These are phyloP conservation scores for Saccharomyces hybrid DNA, from an alignment of 1,139 yeast genomes.

Conservation along the genomic window DNA sequence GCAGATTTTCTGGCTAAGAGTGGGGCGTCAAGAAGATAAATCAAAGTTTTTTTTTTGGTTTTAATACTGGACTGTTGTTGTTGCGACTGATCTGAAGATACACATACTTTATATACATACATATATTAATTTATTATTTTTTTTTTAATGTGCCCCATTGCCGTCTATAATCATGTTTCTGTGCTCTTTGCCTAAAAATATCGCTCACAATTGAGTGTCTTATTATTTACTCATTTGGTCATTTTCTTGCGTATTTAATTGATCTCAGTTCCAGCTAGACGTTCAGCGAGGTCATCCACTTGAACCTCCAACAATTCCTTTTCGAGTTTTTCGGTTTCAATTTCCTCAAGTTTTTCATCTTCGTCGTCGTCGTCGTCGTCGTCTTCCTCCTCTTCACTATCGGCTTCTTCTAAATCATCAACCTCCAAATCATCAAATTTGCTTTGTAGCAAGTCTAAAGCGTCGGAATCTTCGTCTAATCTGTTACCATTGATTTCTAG, in stretches of 20 bases:
- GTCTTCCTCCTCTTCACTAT: slow-evolving; percentile 48
- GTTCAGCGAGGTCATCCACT: slow-evolving; percentile 53
- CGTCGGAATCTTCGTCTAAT: slow-evolving; percentile 68
- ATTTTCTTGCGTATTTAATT: background rate
- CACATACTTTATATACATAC: background rate
- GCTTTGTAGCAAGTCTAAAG: slow-evolving; percentile 47
- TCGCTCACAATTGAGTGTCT: background rate
- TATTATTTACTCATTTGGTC: background rate
- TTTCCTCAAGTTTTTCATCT: slow-evolving; percentile 45
- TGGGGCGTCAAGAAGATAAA: slow-evolving; percentile 40
- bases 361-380: too few species aligned
- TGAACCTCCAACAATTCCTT: slow-evolving; percentile 43
- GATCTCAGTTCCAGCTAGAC: slow-evolving; percentile 48
- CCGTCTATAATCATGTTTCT: background rate
- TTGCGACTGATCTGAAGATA: too few species aligned
- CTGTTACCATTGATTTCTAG: slow-evolving; percentile 91
- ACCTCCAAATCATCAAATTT: slow-evolving; percentile 70
- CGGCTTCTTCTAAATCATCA: slow-evolving; percentile 88
- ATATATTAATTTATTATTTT: background rate
- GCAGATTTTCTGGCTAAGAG: slow-evolving; percentile 70
- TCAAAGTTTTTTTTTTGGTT: background rate
- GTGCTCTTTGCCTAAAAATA: background rate
- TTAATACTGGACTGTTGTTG: background rate
- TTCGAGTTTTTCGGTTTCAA: slow-evolving; percentile 53
- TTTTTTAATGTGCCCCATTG: background rate